Percentiles rank a stretch among this genome's conserved stretches.
These are phyloP conservation scores for Quercus glauca DNA, from an alignment of 306 rosid genomes.

Conservation along the genomic window DNA sequence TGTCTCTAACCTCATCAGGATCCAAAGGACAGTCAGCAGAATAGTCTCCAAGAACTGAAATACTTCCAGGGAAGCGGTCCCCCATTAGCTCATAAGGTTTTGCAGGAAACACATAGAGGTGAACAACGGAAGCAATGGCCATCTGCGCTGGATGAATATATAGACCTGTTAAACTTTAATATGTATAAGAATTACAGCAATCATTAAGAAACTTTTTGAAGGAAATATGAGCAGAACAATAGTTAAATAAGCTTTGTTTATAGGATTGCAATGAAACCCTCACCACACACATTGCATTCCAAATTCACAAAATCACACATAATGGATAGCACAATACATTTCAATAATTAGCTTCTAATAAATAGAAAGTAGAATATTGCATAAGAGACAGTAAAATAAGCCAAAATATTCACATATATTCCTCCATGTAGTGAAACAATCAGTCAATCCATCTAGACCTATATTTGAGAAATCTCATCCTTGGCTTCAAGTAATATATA, in stretches of 20 bases:
- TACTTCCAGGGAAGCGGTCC: conserved; percentile 67
- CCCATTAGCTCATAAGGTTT: conserved; percentile 98
- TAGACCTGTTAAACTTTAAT: conserved; percentile 49
- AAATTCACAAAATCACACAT: neutral
- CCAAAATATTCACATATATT: neutral
- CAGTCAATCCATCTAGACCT: neutral
- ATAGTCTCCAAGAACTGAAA: conserved; percentile 97
- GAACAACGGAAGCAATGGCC: conserved; percentile 94
- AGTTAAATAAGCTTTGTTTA: neutral
- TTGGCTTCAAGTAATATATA: neutral
- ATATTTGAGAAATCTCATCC: neutral
- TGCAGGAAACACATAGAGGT: conserved; percentile 92
- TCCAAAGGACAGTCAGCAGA: conserved; percentile 92
- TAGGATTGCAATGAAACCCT: neutral
- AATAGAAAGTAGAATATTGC: neutral
- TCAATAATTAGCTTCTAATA: neutral
- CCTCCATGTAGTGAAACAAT: neutral
- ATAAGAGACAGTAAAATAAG: neutral
- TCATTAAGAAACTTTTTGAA: neutral
- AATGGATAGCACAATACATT: neutral
- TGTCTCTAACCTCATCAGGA: conserved; percentile 97
- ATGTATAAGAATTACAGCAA: neutral
- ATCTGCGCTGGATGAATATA: conserved; percentile 81
- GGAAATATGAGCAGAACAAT: neutral
- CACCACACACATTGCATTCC: neutral